Evolutionary conservation across 441 rosid species (phyloP), one percentile per base, ranked within the genome.

Genomic region (Gossypium armourianum): DNA sequence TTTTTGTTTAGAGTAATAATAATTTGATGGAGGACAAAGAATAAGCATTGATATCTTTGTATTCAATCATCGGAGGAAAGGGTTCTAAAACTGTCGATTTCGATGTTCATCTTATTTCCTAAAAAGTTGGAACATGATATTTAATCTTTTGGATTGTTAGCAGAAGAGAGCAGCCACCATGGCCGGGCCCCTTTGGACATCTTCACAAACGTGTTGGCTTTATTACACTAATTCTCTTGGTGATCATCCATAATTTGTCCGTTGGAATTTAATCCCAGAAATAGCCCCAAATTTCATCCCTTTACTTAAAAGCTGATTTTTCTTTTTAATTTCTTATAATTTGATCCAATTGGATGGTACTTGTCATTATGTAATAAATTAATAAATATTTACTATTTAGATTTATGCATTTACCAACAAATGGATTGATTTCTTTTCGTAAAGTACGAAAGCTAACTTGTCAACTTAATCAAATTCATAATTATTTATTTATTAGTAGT

Each of bases 121-220:
- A 13, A 73, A 73, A 73, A 26, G 77, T 69, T 69, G 83, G 77
- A 76, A 74, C 70, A 80, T 20, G 12, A 59, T 66, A 19, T 62
- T 29, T 73, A 57, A 54, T 47, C 40, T n/a, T 61, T 65, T 49
- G 70, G 73, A 74, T 20, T 63, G 24, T 62, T 45, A 70, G 13
- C 40, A 59, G 43, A 36, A 23, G 65, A 28, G 20, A 50, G 16
- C 40, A 58, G 17, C 45, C 59, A 16, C 59, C 59, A 24, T 15
- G 43, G 12, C 57, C 5, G 74, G 74, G 74, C 56, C 74, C 62
- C 32, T 54, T 32, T 19, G n/a, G 8, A 2, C 1, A 24, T n/a
- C 4, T 50, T 50, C 61, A 21, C 26, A 32, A 58, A 65, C 68
- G 50, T 65, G 62, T 28, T 6, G 29, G 15, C 59, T 47, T 50